These are phyloP conservation scores for Desmodesmus armatus DNA, from an alignment of 139 green algal species.

Conservation along the genomic window DNA sequence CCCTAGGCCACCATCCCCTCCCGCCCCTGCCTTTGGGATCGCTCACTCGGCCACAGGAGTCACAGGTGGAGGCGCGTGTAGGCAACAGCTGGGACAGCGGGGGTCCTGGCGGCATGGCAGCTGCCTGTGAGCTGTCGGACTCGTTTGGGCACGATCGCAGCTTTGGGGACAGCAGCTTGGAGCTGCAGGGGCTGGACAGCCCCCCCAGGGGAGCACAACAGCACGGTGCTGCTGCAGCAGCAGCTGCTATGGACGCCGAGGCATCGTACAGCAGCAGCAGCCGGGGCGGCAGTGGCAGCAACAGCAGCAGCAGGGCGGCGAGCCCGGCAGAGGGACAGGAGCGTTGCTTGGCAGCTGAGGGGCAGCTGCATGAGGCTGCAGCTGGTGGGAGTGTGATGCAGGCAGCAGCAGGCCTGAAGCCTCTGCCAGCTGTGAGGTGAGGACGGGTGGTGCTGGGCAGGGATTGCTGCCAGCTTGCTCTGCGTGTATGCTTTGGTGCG, in stretches of 20 bases:
- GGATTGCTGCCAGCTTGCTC: too few relatives aligned
- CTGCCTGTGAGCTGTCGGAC: not conserved
- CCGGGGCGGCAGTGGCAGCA: too few relatives aligned
- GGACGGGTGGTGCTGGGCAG: too few relatives aligned
- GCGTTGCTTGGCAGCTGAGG: too few relatives aligned
- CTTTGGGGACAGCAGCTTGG: not conserved
- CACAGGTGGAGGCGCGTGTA: not conserved
- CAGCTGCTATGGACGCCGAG: not conserved
- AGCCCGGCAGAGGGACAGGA: not conserved
- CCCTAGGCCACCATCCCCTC: too few relatives aligned
- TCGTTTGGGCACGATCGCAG: constrained; percentile 4
- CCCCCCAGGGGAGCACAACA: not conserved
- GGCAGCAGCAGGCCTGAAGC: constrained; percentile 11
- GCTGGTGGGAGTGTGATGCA: too few relatives aligned
- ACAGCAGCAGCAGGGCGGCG: not conserved
- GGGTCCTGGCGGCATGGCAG: not conserved
- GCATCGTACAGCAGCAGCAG: too few relatives aligned
- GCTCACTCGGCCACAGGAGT: not conserved
- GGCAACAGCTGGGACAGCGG: not conserved
- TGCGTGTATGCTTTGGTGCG: not conserved
- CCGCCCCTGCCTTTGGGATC: not conserved
- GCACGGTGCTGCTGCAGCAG: not conserved
- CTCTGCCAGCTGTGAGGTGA: not conserved
- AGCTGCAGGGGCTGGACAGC: not conserved
- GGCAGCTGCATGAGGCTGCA: too few relatives aligned